These are phyloP conservation scores for Aspergillus chevalieri DNA, from an alignment of 2,329 filamentous ascomycete species.

Conservation along the genomic window DNA sequence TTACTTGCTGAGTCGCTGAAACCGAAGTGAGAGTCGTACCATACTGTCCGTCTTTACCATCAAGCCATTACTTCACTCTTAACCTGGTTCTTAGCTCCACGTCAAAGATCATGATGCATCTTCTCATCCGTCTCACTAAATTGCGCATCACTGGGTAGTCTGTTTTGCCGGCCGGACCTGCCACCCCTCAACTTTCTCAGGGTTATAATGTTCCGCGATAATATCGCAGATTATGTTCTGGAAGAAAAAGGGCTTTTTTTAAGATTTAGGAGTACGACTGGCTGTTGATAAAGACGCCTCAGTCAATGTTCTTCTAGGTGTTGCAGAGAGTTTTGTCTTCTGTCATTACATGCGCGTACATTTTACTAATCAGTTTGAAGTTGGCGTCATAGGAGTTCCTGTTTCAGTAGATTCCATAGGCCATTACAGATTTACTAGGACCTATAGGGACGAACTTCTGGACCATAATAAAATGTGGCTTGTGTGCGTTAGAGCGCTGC, in stretches of 20 bases:
- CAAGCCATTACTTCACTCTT: constrained; percentile 10
- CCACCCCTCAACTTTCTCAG: constrained; percentile 39
- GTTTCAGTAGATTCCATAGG: constrained; percentile 59
- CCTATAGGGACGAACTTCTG: constrained; percentile 55
- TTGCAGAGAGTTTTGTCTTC: constrained; percentile 60
- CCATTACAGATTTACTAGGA: constrained; percentile 49
- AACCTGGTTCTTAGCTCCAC: constrained; percentile 16
- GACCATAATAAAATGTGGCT: constrained; percentile 59
- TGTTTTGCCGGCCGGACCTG: constrained; percentile 48
- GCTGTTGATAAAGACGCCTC: constrained; percentile 57
- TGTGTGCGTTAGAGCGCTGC: constrained; percentile 24
- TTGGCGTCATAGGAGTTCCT: constrained; percentile 53
- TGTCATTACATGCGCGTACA: constrained; percentile 59
- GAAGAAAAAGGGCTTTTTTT: constrained; percentile 55
- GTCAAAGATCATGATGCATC: constrained; percentile 15
- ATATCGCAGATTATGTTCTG: constrained; percentile 47
- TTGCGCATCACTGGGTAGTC: constrained; percentile 4
- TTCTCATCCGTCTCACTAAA: constrained; percentile 20
- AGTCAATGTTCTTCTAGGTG: constrained; percentile 55
- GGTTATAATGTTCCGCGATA: constrained; percentile 43
- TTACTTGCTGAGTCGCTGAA: no score
- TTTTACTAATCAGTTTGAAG: constrained; percentile 51
- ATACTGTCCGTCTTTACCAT: background rate
- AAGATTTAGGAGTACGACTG: constrained; percentile 55
- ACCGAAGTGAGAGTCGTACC: no score